A percentile compares a stretch with the other conserved stretches of the same genome.
These are phyloP conservation scores for Onygenales sp. DNA, from an alignment of 2,329 filamentous ascomycete genomes.

Conservation along the genomic window DNA sequence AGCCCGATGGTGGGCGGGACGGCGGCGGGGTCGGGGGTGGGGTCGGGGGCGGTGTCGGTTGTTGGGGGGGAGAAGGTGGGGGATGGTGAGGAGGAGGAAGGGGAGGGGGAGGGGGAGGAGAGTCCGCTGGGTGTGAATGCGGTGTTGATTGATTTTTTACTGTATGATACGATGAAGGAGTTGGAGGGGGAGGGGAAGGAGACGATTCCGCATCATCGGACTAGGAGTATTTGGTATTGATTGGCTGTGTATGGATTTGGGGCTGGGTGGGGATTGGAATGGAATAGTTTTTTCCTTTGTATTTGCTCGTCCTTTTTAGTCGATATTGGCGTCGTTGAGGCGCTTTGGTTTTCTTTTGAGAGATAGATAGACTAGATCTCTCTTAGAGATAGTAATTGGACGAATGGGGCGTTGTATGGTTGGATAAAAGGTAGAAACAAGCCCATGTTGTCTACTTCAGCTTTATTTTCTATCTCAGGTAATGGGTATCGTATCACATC, in stretches of 20 bases:
- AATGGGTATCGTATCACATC: neutral
- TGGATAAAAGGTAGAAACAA: neutral
- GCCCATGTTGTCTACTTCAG: neutral
- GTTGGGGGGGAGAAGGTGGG: constrained; percentile 1
- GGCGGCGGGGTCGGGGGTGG: constrained; percentile 3
- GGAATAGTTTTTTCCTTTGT: neutral
- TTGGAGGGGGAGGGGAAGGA: constrained; percentile 53
- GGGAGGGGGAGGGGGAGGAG: constrained; percentile 1
- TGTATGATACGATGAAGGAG: constrained; percentile 91
- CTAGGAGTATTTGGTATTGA: constrained; percentile 90
- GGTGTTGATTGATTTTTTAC: constrained; percentile 90
- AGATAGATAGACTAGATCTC: neutral
- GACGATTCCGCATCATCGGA: constrained; percentile 71
- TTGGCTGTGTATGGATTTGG: neutral
- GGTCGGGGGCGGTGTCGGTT: constrained; percentile 3
- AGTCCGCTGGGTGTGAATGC: constrained; percentile 58
- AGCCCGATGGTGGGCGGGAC: neutral
- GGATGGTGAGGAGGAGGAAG: constrained; percentile 4
- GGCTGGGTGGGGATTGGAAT: neutral
- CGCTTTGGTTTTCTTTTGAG: neutral
- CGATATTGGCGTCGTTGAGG: neutral
- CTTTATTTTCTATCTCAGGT: neutral
- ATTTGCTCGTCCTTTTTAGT: neutral
- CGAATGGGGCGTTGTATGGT: neutral
- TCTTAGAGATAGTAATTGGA: neutral